These are phyloP conservation scores for Plasmopara viticola DNA, from an alignment of 352 stramenopile genomes.

Conservation along the genomic window DNA sequence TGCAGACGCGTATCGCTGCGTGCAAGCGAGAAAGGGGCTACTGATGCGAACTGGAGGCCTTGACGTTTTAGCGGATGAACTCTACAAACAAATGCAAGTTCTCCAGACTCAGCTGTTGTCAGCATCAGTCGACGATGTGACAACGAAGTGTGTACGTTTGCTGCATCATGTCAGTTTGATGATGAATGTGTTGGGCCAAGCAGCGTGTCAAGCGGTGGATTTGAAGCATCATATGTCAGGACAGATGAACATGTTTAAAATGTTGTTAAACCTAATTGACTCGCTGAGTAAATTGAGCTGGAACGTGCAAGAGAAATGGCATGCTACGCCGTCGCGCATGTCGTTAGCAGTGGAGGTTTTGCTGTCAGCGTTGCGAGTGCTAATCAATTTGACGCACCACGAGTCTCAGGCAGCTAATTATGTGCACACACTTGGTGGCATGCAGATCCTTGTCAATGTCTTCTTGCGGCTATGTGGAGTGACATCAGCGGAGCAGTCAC, in stretches of 20 bases:
- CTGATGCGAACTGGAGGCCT: constrained; percentile 40
- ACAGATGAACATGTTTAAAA: constrained; percentile 23
- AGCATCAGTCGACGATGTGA: constrained; percentile 2
- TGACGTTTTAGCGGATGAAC: constrained; percentile 15
- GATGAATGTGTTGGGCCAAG: constrained; percentile 62
- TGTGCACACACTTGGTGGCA: constrained; percentile 34
- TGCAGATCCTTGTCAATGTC: constrained; percentile 30
- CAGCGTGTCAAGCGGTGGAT: constrained; percentile 42
- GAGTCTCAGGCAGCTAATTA: constrained; percentile 41
- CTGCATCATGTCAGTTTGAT: constrained; percentile 37
- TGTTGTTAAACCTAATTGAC: constrained; percentile 37
- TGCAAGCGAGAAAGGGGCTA: constrained; percentile 33
- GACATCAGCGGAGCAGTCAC: not conserved
- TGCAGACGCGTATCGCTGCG: constrained; percentile 1
- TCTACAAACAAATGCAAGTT: constrained; percentile 5
- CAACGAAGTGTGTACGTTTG: constrained; percentile 10
- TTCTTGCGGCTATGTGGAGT: constrained; percentile 36
- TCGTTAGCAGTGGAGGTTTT: constrained; percentile 37
- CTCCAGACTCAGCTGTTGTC: constrained; percentile 7
- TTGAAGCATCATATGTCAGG: constrained; percentile 48
- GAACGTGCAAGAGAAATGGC: constrained; percentile 26
- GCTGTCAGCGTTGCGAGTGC: constrained; percentile 40
- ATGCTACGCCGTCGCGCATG: constrained; percentile 22
- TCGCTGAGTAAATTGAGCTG: constrained; percentile 33
- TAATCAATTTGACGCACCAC: constrained; percentile 80